These are phyloP conservation scores for Vinca minor DNA, from an alignment of 257 asterid genomes.

Conservation along the genomic window DNA sequence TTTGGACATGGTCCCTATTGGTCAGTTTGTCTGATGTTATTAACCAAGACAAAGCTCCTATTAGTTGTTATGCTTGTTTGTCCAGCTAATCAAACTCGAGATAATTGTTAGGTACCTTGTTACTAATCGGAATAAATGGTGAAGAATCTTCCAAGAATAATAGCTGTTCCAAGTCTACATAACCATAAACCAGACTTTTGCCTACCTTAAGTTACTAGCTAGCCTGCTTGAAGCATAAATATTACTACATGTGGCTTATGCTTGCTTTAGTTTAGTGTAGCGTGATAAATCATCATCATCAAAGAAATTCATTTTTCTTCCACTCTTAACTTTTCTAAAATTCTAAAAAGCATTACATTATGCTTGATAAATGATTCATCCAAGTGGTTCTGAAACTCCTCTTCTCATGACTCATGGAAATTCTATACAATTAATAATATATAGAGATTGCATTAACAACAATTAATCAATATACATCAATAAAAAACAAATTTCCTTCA, in stretches of 20 bases:
- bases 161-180: not conserved
- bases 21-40: not conserved
- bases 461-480: not conserved
- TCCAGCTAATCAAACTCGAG: not conserved
- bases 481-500: not conserved
- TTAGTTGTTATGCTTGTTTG: too few relatives aligned
- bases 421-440: not conserved
- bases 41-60: not conserved
- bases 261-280: too few relatives aligned
- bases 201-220: not conserved
- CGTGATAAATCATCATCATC: not conserved
- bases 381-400: not conserved
- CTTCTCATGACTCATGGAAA: not conserved
- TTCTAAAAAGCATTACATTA: too few relatives aligned
- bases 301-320: not conserved
- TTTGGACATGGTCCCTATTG: not conserved
- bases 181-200: too few relatives aligned
- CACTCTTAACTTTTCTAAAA: not conserved
- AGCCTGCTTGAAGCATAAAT: not conserved
- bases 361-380: not conserved
- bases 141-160: not conserved
- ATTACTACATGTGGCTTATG: not conserved
- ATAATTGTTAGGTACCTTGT: not conserved
- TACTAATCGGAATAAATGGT: not conserved
- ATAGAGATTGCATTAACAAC: not conserved